Evolutionary conservation across 1,139 yeast genomes (phyloP).

Genomic region (Suhomyces ambrosiae): DNA sequence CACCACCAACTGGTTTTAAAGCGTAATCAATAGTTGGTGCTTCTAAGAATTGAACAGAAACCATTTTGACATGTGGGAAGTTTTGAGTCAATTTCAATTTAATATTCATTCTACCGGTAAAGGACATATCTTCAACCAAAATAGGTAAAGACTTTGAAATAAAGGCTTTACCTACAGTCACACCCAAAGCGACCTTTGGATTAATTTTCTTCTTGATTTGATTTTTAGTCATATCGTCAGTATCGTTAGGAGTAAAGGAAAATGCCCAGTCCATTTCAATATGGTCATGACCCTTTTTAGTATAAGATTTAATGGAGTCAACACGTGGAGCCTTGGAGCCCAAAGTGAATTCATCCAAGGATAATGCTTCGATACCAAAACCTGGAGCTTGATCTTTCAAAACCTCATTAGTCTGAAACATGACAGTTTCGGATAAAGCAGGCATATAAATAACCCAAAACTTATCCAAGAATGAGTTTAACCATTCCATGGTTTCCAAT

Average conservation of each 20-base stretch:
- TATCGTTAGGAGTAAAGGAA: slow-evolving; percentile 77
- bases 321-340: slow-evolving; percentile 81
- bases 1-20: slow-evolving; percentile 87
- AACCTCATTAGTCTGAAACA: slow-evolving; percentile 63
- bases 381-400: slow-evolving; percentile 78
- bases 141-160: slow-evolving; percentile 75
- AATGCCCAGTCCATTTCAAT: slow-evolving; percentile 86
- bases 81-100: slow-evolving; percentile 60
- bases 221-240: slow-evolving; percentile 77
- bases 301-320: slow-evolving; percentile 68
- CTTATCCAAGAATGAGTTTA: slow-evolving; percentile 71
- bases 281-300: slow-evolving; percentile 63
- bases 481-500: slow-evolving; percentile 78
- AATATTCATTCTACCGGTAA: slow-evolving; percentile 70
- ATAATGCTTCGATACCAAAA: slow-evolving; percentile 71
- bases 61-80: slow-evolving; percentile 75
- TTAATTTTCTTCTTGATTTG: slow-evolving; percentile 70
- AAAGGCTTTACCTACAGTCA: slow-evolving; percentile 76
- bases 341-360: slow-evolving; percentile 73
- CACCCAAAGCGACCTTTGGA: slow-evolving; percentile 79
- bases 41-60: slow-evolving; percentile 71
- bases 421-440: slow-evolving; percentile 74
- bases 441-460: slow-evolving; percentile 91
- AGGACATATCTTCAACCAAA: slow-evolving; percentile 76
- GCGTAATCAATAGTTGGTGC: slow-evolving; percentile 78